phyloP scores from a whole-genome alignment of 768 basidiomycete species.

The Gloeopeniophorella convolvens region DNA sequence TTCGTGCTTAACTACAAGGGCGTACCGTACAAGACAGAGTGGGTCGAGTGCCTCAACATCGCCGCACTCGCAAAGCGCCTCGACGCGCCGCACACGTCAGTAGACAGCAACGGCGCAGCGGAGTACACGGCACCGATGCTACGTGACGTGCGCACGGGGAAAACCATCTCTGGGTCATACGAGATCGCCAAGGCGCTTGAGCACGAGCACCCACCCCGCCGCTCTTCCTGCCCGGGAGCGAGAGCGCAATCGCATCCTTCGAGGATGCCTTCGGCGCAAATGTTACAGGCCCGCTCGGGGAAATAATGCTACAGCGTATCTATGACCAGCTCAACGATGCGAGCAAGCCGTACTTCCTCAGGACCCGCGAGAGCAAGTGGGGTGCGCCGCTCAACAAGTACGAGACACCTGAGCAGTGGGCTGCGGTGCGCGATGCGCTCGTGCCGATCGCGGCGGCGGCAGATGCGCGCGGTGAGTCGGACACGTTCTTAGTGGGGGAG shows the following conservation, averaged over 20 bases:
- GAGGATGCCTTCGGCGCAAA: conserved; percentile 21
- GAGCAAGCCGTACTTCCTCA: conserved; percentile 36
- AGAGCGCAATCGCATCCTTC: conserved; percentile 19
- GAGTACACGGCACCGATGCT: conserved; percentile 44
- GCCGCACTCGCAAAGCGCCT: conserved; percentile 30
- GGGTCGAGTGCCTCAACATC: conserved; percentile 49
- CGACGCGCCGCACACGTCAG: conserved; percentile 32
- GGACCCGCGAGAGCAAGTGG: conserved; percentile 30
- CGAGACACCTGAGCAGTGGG: conserved; percentile 34
- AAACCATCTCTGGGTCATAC: conserved; percentile 34
- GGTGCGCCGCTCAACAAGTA: conserved; percentile 35
- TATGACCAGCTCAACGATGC: conserved; percentile 27
- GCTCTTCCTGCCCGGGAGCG: conserved; percentile 29
- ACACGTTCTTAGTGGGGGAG: conserved; percentile 31
- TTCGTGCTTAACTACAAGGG: conserved; percentile 37
- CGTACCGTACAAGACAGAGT: conserved; percentile 40
- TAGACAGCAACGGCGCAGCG: conserved; percentile 29
- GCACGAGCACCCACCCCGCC: conserved; percentile 35
- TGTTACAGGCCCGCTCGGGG: neutral
- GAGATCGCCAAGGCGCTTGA: conserved; percentile 45
- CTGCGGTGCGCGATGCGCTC: conserved; percentile 30
- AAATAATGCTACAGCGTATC: conserved; percentile 8
- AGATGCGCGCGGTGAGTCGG: conserved; percentile 11
- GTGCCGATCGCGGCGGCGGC: conserved; percentile 21
- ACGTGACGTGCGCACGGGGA: conserved; percentile 34